phyloP scores from a whole-genome alignment of 2,329 filamentous ascomycete species.

The Spiromastix sp. region DNA sequence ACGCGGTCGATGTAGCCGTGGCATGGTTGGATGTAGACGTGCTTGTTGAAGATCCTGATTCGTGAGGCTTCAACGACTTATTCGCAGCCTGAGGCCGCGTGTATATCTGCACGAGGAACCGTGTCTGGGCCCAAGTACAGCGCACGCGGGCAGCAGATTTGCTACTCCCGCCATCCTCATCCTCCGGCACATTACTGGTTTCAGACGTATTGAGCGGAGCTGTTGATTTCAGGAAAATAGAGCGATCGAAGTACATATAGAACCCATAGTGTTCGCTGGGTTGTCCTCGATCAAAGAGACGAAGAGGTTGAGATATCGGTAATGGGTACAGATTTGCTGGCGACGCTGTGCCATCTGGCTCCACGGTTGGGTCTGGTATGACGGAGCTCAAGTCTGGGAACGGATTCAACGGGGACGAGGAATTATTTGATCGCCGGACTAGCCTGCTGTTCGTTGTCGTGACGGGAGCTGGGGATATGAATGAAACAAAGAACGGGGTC shows the following conservation, averaged over 20 bases:
- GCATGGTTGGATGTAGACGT: slow-evolving; percentile 5
- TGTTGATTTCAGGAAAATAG: slow-evolving; percentile 64
- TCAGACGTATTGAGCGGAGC: slow-evolving; percentile 35
- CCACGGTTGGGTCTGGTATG: slow-evolving; percentile 54
- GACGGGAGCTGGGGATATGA: slow-evolving; percentile 40
- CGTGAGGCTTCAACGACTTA: slow-evolving; percentile 16
- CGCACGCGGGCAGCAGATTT: slow-evolving; percentile 36
- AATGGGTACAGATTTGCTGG: slow-evolving; percentile 62
- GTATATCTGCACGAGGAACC: slow-evolving; percentile 54
- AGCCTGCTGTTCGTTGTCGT: slow-evolving; percentile 10
- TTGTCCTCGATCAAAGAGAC: slow-evolving; percentile 73
- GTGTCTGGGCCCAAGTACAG: slow-evolving; percentile 52
- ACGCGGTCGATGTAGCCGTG: slow-evolving; percentile 12
- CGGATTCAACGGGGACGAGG: slow-evolving; percentile 9
- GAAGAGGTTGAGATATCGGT: slow-evolving; percentile 61
- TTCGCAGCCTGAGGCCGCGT: slow-evolving; percentile 32
- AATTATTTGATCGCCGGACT: slow-evolving; percentile 5
- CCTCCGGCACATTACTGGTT: slow-evolving; percentile 31
- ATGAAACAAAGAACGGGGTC: slow-evolving; percentile 79
- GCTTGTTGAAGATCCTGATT: slow-evolving; percentile 6
- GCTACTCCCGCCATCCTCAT: slow-evolving; percentile 40
- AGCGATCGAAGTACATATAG: slow-evolving; percentile 83
- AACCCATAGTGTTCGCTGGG: slow-evolving; percentile 84
- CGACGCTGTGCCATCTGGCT: slow-evolving; percentile 60
- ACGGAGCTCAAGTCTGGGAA: slow-evolving; percentile 40